Evolutionary conservation across 352 stramenopile genomes (phyloP).

Genomic region (Pythium rishiriense): DNA sequence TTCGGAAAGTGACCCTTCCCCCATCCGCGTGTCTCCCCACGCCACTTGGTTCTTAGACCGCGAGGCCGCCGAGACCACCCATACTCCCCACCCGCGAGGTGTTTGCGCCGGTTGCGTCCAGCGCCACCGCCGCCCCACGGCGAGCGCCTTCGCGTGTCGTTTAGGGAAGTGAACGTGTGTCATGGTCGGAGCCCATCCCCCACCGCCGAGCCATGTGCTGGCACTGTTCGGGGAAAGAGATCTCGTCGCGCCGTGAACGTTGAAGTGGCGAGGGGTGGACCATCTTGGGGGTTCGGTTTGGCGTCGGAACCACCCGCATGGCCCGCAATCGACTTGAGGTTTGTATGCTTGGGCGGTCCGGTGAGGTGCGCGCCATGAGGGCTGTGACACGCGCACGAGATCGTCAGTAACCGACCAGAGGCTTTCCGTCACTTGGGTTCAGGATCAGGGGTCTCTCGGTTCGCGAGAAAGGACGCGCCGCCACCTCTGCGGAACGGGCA

Average conservation of each 20-base stretch:
- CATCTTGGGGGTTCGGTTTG: not conserved
- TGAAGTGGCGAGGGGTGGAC: conserved; percentile 10
- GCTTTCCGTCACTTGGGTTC: not conserved
- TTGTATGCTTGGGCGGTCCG: conserved; percentile 19
- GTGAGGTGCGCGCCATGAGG: not conserved
- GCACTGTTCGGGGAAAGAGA: conserved; percentile 26
- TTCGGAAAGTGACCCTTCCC: not conserved
- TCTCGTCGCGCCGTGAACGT: conserved; percentile 3
- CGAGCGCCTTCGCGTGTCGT: conserved; percentile 7
- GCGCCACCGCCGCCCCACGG: not conserved
- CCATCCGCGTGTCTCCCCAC: too few relatives aligned
- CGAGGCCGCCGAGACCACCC: not conserved
- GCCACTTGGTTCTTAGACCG: too few relatives aligned
- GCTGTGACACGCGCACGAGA: conserved; percentile 3
- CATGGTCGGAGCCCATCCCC: not conserved
- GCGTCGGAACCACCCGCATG: too few relatives aligned
- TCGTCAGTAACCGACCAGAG: conserved; percentile 20
- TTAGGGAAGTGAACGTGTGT: conserved; percentile 4
- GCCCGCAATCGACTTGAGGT: conserved; percentile 17
- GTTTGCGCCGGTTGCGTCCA: not conserved
- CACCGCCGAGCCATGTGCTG: not conserved
- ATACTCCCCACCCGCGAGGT: not conserved
- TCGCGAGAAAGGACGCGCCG: not conserved
- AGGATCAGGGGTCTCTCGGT: not conserved
- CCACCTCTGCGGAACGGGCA: not conserved